phyloP scores from a whole-genome alignment of 2,329 filamentous ascomycete genomes.

The Sporothrix euskadiensis region DNA sequence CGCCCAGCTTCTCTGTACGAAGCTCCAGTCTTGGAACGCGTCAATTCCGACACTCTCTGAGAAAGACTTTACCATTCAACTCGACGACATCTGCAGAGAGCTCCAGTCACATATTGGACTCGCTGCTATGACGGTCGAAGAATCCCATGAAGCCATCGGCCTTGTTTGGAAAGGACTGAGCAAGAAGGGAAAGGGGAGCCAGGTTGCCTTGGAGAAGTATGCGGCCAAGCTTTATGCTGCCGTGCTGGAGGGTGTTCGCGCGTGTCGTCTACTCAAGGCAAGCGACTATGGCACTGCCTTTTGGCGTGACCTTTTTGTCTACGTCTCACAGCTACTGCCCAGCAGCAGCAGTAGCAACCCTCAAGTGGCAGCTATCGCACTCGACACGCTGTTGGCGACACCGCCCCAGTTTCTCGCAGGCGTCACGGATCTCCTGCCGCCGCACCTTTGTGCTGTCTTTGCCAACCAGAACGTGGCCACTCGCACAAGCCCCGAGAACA shows the following conservation, averaged over 20 bases:
- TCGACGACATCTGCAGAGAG: slow-evolving; percentile 26
- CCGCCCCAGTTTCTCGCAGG: slow-evolving; percentile 21
- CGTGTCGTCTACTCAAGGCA: slow-evolving; percentile 25
- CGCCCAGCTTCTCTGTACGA: slow-evolving; percentile 21
- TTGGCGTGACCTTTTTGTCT: slow-evolving; percentile 27
- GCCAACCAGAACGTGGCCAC: not conserved
- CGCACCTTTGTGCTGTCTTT: slow-evolving; percentile 18
- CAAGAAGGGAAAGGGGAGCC: not conserved
- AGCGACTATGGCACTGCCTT: slow-evolving; percentile 26
- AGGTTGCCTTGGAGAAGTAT: not conserved
- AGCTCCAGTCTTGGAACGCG: slow-evolving; percentile 26
- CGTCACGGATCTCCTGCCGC: slow-evolving; percentile 24
- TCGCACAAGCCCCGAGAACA: not conserved
- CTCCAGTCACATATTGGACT: slow-evolving; percentile 30
- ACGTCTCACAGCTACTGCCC: not conserved
- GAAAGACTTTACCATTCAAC: not conserved
- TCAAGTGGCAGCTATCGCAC: not conserved
- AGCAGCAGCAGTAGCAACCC: not conserved
- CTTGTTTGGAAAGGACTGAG: slow-evolving; percentile 15
- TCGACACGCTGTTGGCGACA: slow-evolving; percentile 22
- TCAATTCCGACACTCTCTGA: not conserved
- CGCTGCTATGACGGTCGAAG: slow-evolving; percentile 29
- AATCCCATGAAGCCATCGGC: slow-evolving; percentile 24
- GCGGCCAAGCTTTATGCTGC: not conserved
- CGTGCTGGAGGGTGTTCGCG: slow-evolving; percentile 25